Percentiles rank a stretch among this genome's conserved stretches.
These are phyloP conservation scores for Dioscorea cayenensis DNA, from an alignment of 116 monocot species.

Conservation along the genomic window DNA sequence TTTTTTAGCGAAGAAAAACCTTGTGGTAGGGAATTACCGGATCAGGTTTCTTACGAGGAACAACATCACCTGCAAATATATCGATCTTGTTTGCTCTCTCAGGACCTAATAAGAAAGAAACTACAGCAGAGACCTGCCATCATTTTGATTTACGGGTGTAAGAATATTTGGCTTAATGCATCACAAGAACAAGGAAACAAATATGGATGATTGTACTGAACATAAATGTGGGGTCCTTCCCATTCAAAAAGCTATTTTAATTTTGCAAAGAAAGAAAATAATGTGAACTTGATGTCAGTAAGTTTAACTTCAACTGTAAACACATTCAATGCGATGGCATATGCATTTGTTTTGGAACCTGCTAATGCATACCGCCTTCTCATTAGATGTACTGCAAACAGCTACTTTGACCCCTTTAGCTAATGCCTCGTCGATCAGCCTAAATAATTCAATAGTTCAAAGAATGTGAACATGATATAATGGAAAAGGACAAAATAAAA, in stretches of 20 bases:
- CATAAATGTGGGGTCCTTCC: too few relatives aligned
- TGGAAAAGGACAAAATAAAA: neutral
- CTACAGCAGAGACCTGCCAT: conserved; percentile 83
- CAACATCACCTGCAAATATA: conserved; percentile 95
- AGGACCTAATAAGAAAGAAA: conserved; percentile 83
- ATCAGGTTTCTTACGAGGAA: conserved; percentile 97
- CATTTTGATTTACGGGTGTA: neutral
- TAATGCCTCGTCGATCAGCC: conserved; percentile 86
- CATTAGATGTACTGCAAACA: conserved; percentile 98
- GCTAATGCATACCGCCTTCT: conserved; percentile 82
- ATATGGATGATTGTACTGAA: too few relatives aligned
- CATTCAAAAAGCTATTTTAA: too few relatives aligned
- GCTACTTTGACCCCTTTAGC: conserved; percentile 75
- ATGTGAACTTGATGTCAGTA: neutral
- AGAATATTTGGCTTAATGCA: neutral
- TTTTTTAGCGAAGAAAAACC: too few relatives aligned
- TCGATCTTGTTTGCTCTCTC: conserved; percentile 70
- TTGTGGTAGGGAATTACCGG: conserved; percentile 41
- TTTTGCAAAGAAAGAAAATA: too few relatives aligned
- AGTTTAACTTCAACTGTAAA: neutral
- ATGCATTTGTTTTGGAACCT: conserved; percentile 14
- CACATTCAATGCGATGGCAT: neutral
- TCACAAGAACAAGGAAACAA: neutral
- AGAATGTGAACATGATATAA: neutral
- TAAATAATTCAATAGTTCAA: conserved; percentile 7